Evolutionary conservation across 371 early-diverging fungal species (phyloP).

Genomic region (Mucor mucedo): DNA sequence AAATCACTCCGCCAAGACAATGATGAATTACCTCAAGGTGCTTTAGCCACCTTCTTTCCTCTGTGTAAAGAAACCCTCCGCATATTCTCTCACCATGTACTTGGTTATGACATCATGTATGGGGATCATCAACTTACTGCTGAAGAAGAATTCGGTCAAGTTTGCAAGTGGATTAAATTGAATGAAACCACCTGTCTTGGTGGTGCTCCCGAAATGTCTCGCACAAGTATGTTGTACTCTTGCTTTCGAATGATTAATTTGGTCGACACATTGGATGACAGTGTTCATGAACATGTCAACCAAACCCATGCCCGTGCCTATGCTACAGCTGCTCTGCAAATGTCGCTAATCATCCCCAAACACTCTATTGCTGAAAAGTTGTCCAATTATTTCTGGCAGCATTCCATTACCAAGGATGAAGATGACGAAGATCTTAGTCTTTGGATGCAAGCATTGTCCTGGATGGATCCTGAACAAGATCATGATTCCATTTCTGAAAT

Average conservation of each 20-base stretch:
- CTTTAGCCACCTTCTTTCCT: constrained; percentile 1
- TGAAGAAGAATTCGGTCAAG: constrained; percentile 43
- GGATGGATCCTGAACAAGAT: constrained; percentile 30
- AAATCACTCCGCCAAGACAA: constrained; percentile 16
- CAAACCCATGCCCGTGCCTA: constrained; percentile 42
- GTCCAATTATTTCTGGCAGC: constrained; percentile 34
- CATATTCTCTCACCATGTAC: constrained; percentile 35
- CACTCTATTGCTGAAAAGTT: constrained; percentile 23
- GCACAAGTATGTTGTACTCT: constrained; percentile 34
- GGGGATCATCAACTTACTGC: constrained; percentile 2
- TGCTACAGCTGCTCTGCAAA: constrained; percentile 49
- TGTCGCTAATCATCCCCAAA: constrained; percentile 25
- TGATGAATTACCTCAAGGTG: constrained; percentile 21
- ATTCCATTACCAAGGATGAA: constrained; percentile 25
- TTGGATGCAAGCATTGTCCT: constrained; percentile 37
- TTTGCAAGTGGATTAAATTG: constrained; percentile 47
- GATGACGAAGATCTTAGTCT: constrained; percentile 17
- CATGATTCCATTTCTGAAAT: constrained; percentile 32
- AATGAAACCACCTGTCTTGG: constrained; percentile 46
- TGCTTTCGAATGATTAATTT: constrained; percentile 48
- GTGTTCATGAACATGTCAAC: constrained; percentile 21
- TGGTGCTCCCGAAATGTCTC: constrained; percentile 24
- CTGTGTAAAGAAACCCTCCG: constrained; percentile 33
- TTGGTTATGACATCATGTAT: constrained; percentile 45
- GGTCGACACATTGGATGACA: constrained; percentile 41